A percentile compares a stretch with the other conserved stretches of the same genome.
These are phyloP conservation scores for Coemansia sp. DNA, from an alignment of 192 early-diverging fungal genomes.

Conservation along the genomic window DNA sequence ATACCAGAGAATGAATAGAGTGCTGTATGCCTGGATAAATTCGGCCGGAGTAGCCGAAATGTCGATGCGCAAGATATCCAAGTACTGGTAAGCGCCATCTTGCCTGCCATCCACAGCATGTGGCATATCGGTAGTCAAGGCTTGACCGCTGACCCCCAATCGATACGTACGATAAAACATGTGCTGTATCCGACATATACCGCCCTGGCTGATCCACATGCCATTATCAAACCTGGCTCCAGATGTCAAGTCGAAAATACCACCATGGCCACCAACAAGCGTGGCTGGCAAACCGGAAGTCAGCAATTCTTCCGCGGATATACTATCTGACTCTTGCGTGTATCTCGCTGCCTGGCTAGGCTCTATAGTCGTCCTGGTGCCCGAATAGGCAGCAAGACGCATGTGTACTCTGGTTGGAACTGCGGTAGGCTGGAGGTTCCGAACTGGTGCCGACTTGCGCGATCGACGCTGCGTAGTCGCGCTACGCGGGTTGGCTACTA, in stretches of 20 bases:
- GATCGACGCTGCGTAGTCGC: neutral
- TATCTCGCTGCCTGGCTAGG: neutral
- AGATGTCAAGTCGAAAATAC: slow-evolving; percentile 17
- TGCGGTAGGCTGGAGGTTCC: slow-evolving; percentile 13
- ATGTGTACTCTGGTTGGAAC: slow-evolving; percentile 22
- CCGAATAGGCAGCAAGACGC: neutral
- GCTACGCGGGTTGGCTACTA: neutral
- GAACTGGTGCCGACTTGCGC: slow-evolving; percentile 6
- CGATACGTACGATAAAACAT: slow-evolving; percentile 3
- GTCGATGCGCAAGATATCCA: slow-evolving; percentile 39
- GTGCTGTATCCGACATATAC: slow-evolving; percentile 25
- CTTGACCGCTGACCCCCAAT: neutral
- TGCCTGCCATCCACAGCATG: neutral
- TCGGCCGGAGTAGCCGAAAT: slow-evolving; percentile 26
- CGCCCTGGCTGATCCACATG: slow-evolving; percentile 47
- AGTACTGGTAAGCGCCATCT: slow-evolving; percentile 14
- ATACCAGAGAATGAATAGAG: slow-evolving; percentile 43
- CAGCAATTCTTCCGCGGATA: neutral
- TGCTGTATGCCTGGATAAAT: slow-evolving; percentile 39
- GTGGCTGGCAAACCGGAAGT: neutral
- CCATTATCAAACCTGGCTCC: slow-evolving; percentile 37
- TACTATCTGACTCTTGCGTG: neutral
- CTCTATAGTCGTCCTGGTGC: too few relatives aligned
- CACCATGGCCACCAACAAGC: neutral
- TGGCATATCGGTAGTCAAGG: neutral